phyloP scores from a whole-genome alignment of 2,329 filamentous ascomycete genomes.

The Phyllosticta paracitricarpa region DNA sequence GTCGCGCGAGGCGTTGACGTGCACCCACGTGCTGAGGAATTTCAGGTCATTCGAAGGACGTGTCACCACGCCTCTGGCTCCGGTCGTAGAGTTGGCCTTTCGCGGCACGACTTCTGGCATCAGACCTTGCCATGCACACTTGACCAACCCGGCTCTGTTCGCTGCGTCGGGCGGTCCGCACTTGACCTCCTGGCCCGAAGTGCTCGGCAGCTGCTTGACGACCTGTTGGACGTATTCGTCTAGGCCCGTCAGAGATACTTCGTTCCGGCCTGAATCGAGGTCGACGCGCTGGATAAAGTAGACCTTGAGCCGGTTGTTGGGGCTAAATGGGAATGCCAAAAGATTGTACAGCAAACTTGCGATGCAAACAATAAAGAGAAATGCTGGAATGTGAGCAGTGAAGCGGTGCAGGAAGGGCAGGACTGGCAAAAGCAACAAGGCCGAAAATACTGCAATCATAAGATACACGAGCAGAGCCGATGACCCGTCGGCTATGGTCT shows the following conservation, averaged over 20 bases:
- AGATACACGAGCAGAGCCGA: conserved; percentile 63
- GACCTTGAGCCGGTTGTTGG: conserved; percentile 68
- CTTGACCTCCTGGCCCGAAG: conserved; percentile 46
- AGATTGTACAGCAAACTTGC: conserved; percentile 81
- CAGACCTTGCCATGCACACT: conserved; percentile 64
- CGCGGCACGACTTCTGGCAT: conserved; percentile 51
- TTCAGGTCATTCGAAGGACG: conserved; percentile 34
- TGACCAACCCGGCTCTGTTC: conserved; percentile 43
- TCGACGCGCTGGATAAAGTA: conserved; percentile 78
- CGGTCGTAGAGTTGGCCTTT: not conserved
- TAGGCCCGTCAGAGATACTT: conserved; percentile 42
- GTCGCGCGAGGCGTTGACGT: conserved; percentile 47
- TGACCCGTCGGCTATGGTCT: conserved; percentile 79
- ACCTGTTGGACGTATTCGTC: conserved; percentile 40
- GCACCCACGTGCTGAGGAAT: conserved; percentile 45
- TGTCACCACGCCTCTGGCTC: conserved; percentile 18
- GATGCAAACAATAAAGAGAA: conserved; percentile 62
- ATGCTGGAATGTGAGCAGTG: conserved; percentile 68
- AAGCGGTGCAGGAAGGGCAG: conserved; percentile 81
- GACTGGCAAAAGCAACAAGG: conserved; percentile 64
- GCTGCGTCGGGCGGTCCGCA: conserved; percentile 32
- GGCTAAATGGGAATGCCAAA: conserved; percentile 77
- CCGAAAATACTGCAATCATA: conserved; percentile 54
- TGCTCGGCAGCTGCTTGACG: conserved; percentile 59
- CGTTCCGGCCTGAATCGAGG: conserved; percentile 58